Base-by-base conservation (phyloP, 2,329 filamentous ascomycete species). In the Botrytis hyacinthi region DNA sequence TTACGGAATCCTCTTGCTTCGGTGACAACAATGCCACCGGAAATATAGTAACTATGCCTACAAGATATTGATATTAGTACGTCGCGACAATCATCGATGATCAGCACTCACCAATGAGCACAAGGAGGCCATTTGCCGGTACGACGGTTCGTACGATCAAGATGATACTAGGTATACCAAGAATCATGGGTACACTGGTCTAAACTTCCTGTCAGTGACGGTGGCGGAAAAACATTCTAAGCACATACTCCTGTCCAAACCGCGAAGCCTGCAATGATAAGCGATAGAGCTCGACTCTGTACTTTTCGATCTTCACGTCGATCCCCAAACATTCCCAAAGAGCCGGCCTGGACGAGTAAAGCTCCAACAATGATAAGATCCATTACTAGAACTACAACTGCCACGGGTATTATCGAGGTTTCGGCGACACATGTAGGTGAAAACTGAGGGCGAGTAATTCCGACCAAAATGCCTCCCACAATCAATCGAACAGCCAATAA, bases 111-210 rank as follows among this genome's bases (percentile, higher is more conserved):
- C 80, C 78, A 74, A 81, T 74, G 69, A 81, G 77, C 65, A 81
- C 71, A 29, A 80, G 71, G 46, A 81, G 75, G 8, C 80, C 80
- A 59, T 73, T 78, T 16, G 80, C 76, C 26, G 81, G 81, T 18
- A 81, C 48, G n/a, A 76, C 73, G 16, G 80, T 82, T 70, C 78
- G 77, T 22, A 79, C 51, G 4, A 80, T 75, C n/a, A 82, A 72
- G 5, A 74, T 73, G 14, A 80, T 78, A 2, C 75, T 75, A 42
- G 74, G 62, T 51, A 79, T 74, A 16, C 80, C 81, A n/a, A 82
- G 75, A 51, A 81, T 75, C 78, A 81, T 80, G 2, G 80, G 77
- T 59, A 80, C 76, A 73, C 81, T 81, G 40, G 76, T 77, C 77
- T 80, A 60, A 67, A 60, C 7, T 37, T 22, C 16, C 16, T 32